Percentiles rank a stretch among this genome's conserved stretches.
Evolutionary conservation across 768 basidiomycete species (phyloP).

Genomic region (Gyrodon lividus): DNA sequence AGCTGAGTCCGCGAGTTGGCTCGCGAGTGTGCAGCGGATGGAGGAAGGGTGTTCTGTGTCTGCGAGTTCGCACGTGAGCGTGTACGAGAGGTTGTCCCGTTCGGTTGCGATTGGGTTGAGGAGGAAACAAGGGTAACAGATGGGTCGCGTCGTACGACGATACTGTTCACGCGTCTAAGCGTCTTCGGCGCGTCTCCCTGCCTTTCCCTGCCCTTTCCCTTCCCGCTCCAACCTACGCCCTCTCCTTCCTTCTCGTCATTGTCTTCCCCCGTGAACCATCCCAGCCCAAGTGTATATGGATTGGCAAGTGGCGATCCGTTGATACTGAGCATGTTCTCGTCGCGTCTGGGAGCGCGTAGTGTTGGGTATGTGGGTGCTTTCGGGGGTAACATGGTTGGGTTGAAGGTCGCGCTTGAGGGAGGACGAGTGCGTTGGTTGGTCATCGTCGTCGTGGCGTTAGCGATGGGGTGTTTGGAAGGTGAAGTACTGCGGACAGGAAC

Average conservation of each 20-base stretch:
- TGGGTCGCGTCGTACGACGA: constrained; percentile 61
- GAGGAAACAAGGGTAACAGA: constrained; percentile 38
- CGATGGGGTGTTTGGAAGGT: constrained; percentile 43
- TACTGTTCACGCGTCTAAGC: constrained; percentile 51
- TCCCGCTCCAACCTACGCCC: constrained; percentile 6
- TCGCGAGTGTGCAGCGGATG: constrained; percentile 42
- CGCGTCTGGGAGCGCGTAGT: constrained; percentile 64
- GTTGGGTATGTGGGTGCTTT: constrained; percentile 41
- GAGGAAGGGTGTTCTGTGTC: constrained; percentile 49
- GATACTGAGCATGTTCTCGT: constrained; percentile 77
- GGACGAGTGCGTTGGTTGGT: constrained; percentile 33
- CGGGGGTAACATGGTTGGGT: constrained; percentile 57
- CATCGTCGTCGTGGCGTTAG: constrained; percentile 20
- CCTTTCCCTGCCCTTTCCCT: constrained; percentile 26
- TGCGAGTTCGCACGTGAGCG: constrained; percentile 56
- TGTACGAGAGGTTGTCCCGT: constrained; percentile 8
- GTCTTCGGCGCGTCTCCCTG: constrained; percentile 18
- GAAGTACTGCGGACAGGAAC: constrained; percentile 45
- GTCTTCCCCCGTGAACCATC: constrained; percentile 49
- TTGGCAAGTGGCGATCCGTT: constrained; percentile 84
- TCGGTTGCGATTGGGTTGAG: constrained; percentile 18
- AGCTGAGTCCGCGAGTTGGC: constrained; percentile 37
- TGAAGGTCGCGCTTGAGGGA: constrained; percentile 70
- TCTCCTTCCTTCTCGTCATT: constrained; percentile 29
- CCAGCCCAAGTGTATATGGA: constrained; percentile 65